A percentile compares a stretch with the other conserved stretches of the same genome.
These are phyloP conservation scores for Potentilla sterilis DNA, from an alignment of 306 rosid species.

Conservation along the genomic window DNA sequence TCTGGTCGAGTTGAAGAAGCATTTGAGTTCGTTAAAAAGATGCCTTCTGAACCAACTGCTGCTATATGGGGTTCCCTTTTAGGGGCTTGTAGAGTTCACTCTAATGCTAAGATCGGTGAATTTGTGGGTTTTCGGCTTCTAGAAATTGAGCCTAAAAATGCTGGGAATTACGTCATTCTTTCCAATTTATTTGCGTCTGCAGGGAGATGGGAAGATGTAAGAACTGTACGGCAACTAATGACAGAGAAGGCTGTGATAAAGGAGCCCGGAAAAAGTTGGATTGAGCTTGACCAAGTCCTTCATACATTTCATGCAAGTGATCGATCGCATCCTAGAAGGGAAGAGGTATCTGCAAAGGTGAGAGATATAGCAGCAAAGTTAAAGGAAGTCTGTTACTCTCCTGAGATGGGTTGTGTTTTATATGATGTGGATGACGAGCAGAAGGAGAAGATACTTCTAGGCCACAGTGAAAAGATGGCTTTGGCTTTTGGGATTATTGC, in stretches of 20 bases:
- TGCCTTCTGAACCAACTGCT: slow-evolving; percentile 70
- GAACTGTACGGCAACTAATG: slow-evolving; percentile 65
- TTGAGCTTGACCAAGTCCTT: slow-evolving; percentile 70
- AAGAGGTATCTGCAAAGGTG: slow-evolving; percentile 65
- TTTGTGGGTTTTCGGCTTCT: slow-evolving; percentile 61
- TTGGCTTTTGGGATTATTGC: slow-evolving; percentile 73
- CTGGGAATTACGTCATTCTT: slow-evolving; percentile 82
- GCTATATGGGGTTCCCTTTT: slow-evolving; percentile 86
- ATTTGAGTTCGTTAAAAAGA: slow-evolving; percentile 47
- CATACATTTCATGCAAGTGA: slow-evolving; percentile 82
- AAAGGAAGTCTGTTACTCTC: slow-evolving; percentile 75
- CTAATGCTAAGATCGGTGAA: slow-evolving; percentile 60
- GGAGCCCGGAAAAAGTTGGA: slow-evolving; percentile 87
- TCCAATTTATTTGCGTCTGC: slow-evolving; percentile 81
- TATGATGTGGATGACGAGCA: slow-evolving; percentile 88
- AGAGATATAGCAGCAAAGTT: slow-evolving; percentile 52
- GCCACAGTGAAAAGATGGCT: slow-evolving; percentile 85
- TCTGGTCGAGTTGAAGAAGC: slow-evolving; percentile 70
- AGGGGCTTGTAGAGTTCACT: slow-evolving; percentile 81
- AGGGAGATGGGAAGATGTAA: slow-evolving; percentile 87
- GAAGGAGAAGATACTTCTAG: slow-evolving; percentile 76
- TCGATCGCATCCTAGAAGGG: slow-evolving; percentile 77
- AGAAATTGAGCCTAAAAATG: slow-evolving; percentile 75
- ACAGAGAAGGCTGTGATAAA: slow-evolving; percentile 54
- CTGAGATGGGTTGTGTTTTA: slow-evolving; percentile 74